Evolutionary conservation across 2,329 filamentous ascomycete species (phyloP).

Genomic region (Aspergillus sp.): DNA sequence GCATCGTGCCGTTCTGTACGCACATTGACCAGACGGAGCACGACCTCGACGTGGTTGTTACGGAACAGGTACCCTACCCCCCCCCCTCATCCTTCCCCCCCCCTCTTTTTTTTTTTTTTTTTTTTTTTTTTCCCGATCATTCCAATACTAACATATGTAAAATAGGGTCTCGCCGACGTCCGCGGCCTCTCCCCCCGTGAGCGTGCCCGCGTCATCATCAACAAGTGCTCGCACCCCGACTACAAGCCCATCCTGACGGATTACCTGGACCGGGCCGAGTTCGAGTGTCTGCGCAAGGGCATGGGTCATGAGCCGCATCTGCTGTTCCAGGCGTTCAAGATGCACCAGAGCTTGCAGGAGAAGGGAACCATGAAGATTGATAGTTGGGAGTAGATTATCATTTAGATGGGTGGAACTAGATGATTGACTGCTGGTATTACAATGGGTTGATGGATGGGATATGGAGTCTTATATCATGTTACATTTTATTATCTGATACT

Average conservation of each 20-base stretch:
- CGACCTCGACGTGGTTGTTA: constrained; percentile 86
- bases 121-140: no score
- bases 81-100: neutral
- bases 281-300: constrained; percentile 79
- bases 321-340: constrained; percentile 81
- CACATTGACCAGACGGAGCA: constrained; percentile 93
- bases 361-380: constrained; percentile 87
- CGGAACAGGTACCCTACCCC: constrained; percentile 49
- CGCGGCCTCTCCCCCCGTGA: constrained; percentile 77
- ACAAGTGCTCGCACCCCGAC: constrained; percentile 81
- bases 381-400: constrained; percentile 52
- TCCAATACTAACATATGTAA: neutral
- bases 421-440: neutral
- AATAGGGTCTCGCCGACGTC: constrained; percentile 78
- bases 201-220: constrained; percentile 79
- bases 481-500: no score
- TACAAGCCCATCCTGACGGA: constrained; percentile 79
- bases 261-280: constrained; percentile 84
- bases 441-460: neutral
- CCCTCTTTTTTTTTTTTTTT: no score
- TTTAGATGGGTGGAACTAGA: neutral
- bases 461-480: no score
- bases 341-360: constrained; percentile 80
- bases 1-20: constrained; percentile 92
- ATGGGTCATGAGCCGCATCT: constrained; percentile 90